Evolutionary conservation across 257 asterid genomes (phyloP), one percentile per base, ranked within the genome.

Genomic region (Solanum appendiculatum): DNA sequence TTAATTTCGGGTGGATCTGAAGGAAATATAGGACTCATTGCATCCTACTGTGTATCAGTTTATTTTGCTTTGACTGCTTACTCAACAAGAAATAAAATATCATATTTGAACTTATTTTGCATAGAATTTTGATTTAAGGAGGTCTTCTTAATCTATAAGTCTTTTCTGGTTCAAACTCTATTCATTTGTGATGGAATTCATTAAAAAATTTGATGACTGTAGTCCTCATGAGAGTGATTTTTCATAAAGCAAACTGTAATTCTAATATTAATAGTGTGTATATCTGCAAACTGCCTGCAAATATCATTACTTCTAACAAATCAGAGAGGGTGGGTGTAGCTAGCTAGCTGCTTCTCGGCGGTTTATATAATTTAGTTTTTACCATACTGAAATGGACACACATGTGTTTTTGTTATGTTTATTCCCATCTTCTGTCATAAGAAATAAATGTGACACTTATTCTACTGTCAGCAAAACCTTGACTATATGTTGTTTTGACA

Each of bases 401-500:
- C 84, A 5, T 16, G 64, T 18, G 37, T 80, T 80, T 78, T 78
- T 37, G 2, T 46, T 46, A 44, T 78, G 84, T 27, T 80, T 46
- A 29, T 80, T 29, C 84, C 64, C 27, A 29, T 46, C 40, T 27
- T 27, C 40, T 46, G 10, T 29, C 84, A 46, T 80, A 80, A 46
- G 64, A 44, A 78, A 78, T 16, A 44, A 27, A 29, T 27, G 31
- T 3, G 2, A 44, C 42, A 6, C 66, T 2, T 48, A 46, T 83
- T 77, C 5, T 33, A n/a, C 56, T 44, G 31, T 18, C 33, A 40
- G 44, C 36, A 75, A 23, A 51, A 54, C 6, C 6, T 63, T 87
- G 82, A 56, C 36, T 9, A 5, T 66, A 20, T 86, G 42, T 70
- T 91, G 86, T 58, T 73, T 84, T 87, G 86, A 87, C 95, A 94